Base-by-base conservation (phyloP, 225 moss, liverwort and hornwort species). In the Takakia lepidozioides region DNA sequence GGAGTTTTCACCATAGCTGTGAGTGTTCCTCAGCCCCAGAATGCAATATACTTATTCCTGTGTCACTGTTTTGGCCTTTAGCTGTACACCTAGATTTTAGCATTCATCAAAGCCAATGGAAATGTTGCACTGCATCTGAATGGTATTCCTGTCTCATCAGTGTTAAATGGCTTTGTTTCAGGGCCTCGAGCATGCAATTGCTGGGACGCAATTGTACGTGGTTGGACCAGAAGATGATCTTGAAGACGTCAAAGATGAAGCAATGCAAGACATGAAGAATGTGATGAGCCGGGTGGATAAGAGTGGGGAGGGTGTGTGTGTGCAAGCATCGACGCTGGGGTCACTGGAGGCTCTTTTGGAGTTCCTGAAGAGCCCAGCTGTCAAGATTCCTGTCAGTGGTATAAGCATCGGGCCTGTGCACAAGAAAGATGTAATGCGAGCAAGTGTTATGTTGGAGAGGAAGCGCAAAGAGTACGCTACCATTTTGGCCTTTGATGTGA, bases 261-360 rank as follows among this genome's bases (percentile, higher is more conserved):
- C 95, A 27, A 90, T 90, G 87, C 78, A 74, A 78, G 91, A 98
- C 54, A 98, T 98, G 72, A 91, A 74, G 74, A 85, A 80, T 22
- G 91, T 98, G 32, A 85, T 98, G 85, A 91, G 85, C 62, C 80
- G 91, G 54, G 82, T 98, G 28, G 98, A 98, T 63, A 98, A 98
- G 69, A 83, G 85, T 57, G 98, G 98, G 49, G 91, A 98, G 74
- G 98, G 98, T 55, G 91, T 98, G 23, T 91, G 91, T 65, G 98
- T 98, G 18, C 98, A 98, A 81, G 98, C 98, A 27, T 98, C 98
- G 16, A 98, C 98, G 46, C 91, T 98, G 46, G 98, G 98, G 42
- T 98, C 98, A 35, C 48, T 98, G 58, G 98, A 98, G 69, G 98
- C 98, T 22, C 71, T 98, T 45, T 69, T 98, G 64, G 91, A 91